Conservation (phyloP, 2,329 filamentous ascomycete species). For the Sclerotinia subarctica region DNA sequence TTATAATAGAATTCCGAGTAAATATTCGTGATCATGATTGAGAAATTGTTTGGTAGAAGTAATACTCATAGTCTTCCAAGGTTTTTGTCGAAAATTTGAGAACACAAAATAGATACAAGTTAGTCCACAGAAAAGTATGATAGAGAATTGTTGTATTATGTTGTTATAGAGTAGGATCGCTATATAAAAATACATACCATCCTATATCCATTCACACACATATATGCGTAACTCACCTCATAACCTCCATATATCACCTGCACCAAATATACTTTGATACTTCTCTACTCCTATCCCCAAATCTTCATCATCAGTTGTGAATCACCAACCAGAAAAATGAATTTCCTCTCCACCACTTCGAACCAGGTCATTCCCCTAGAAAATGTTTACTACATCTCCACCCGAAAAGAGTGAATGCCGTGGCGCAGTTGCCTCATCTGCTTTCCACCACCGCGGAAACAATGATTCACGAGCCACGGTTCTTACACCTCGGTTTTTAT, state of each 20-base stretch:
- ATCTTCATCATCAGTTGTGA: background rate
- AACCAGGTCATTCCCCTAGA: background rate
- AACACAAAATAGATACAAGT: no score
- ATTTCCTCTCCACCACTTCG: background rate
- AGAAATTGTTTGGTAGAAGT: background rate
- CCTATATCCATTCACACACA: background rate
- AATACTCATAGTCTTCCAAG: background rate
- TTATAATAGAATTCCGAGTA: no score
- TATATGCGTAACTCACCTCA: background rate
- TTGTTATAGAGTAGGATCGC: no score
- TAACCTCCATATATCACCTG: background rate
- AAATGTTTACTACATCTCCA: background rate
- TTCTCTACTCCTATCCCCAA: background rate
- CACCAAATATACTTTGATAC: background rate
- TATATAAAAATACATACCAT: no score
- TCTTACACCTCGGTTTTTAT: background rate
- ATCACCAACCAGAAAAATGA: background rate
- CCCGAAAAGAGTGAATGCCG: background rate
- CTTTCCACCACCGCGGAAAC: background rate
- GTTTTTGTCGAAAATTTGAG: no score
- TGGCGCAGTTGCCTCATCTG: conserved; percentile 6
- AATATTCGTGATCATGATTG: no score
- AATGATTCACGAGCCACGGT: conserved; percentile 13
- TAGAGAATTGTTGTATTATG: no score
- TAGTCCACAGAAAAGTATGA: no score